Conservation (phyloP, 2,329 filamentous ascomycete species). For the Aureobasidium namibiae region DNA sequence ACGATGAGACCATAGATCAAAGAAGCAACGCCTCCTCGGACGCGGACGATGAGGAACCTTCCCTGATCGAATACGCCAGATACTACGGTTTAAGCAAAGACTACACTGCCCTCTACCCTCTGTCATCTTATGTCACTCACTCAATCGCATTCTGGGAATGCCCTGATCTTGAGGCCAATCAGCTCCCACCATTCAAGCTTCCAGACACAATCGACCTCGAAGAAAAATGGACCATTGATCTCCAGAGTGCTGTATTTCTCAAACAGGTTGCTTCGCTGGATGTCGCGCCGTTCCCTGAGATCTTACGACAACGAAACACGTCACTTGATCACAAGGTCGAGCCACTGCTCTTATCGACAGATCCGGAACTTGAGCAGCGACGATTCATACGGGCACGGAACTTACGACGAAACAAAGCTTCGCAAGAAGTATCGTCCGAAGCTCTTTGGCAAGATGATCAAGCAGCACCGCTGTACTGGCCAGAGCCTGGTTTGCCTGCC, state of each 20-base stretch:
- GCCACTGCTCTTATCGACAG: slow-evolving; percentile 33
- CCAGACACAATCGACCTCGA: slow-evolving; percentile 25
- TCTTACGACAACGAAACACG: not conserved
- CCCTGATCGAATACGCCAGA: slow-evolving; percentile 40
- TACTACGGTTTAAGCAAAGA: slow-evolving; percentile 35
- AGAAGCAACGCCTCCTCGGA: not conserved
- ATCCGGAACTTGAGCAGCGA: slow-evolving; percentile 34
- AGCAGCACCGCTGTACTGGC: slow-evolving; percentile 29
- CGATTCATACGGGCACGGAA: slow-evolving; percentile 23
- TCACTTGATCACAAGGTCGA: slow-evolving; percentile 30
- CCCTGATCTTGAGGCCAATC: slow-evolving; percentile 20
- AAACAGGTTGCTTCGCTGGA: slow-evolving; percentile 7
- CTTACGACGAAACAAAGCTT: slow-evolving; percentile 2
- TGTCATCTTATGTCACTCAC: slow-evolving; percentile 15
- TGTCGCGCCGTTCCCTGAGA: not conserved
- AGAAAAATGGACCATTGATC: slow-evolving; percentile 21
- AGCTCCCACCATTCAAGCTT: slow-evolving; percentile 15
- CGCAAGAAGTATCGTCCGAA: slow-evolving; percentile 27
- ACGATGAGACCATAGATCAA: not conserved
- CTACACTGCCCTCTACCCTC: slow-evolving; percentile 26
- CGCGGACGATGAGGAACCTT: slow-evolving; percentile 23
- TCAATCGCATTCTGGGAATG: slow-evolving; percentile 11
- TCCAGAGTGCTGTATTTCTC: slow-evolving; percentile 18
- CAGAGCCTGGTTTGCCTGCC: slow-evolving; percentile 24
- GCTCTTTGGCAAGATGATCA: slow-evolving; percentile 32